Conservation (phyloP, 768 basidiomycete species). For the Megacollybia marginata region DNA sequence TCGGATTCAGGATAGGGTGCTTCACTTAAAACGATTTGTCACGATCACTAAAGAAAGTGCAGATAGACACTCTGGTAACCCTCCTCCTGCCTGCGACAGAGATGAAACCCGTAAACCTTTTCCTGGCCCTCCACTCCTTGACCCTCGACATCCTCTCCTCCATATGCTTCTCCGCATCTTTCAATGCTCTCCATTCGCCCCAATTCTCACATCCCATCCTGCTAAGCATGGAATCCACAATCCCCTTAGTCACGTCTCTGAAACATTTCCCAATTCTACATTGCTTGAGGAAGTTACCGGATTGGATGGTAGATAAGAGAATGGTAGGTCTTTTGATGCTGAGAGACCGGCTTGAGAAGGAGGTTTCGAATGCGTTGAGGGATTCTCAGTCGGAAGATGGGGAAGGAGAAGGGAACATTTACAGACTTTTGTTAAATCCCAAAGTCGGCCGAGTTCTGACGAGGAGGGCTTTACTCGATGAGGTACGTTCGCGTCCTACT, state of each 20-base stretch:
- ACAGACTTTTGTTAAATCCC: conserved; percentile 15
- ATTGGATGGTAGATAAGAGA: too few relatives aligned
- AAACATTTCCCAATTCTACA: background rate
- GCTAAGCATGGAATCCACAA: conserved; percentile 5
- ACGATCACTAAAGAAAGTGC: background rate
- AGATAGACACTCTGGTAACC: background rate
- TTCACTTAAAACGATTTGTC: background rate
- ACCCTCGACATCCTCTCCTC: conserved; percentile 32
- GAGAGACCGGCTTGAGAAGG: too few relatives aligned
- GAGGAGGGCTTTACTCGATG: conserved; percentile 7
- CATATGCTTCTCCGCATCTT: conserved; percentile 27
- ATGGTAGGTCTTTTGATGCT: too few relatives aligned
- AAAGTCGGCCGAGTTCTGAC: conserved; percentile 9
- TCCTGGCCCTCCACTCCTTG: conserved; percentile 30
- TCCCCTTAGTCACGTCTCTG: background rate
- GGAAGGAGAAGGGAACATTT: conserved; percentile 20
- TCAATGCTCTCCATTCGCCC: conserved; percentile 18
- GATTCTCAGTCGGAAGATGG: conserved; percentile 7
- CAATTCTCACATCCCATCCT: conserved; percentile 20
- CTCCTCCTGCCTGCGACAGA: conserved; percentile 4
- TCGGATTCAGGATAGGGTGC: conserved; percentile 9
- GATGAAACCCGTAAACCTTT: conserved; percentile 21
- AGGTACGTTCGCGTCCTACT: too few relatives aligned
- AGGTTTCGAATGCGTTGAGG: conserved; percentile 2
- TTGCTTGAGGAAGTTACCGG: too few relatives aligned